Conservation (phyloP, 78 protist species). For the Acrasis kona region DNA sequence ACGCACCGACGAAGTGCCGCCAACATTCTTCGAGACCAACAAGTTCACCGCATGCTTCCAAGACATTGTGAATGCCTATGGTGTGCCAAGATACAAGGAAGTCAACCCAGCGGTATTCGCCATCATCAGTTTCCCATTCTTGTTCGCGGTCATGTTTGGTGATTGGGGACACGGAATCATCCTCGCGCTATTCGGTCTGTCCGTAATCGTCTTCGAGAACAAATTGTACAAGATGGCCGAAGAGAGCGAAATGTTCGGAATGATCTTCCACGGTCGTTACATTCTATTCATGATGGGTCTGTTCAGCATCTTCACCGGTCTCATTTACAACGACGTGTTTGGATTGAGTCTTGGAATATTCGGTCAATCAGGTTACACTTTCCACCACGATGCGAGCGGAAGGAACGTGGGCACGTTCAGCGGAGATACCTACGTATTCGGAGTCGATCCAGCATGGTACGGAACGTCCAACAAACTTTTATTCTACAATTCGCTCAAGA, state of each 20-base stretch:
- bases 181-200: conserved; percentile 48
- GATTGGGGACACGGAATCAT: conserved; percentile 98
- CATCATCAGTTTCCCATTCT: conserved; percentile 98
- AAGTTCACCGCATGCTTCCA: conserved; percentile 72
- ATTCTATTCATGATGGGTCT: conserved; percentile 91
- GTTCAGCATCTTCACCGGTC: conserved; percentile 91
- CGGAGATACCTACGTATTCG: conserved; percentile 58
- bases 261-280: conserved; percentile 93
- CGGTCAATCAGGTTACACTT: conserved; percentile 9
- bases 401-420: background rate
- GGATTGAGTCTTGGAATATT: conserved; percentile 39
- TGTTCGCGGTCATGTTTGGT: conserved; percentile 99
- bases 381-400: background rate
- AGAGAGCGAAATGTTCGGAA: conserved; percentile 58
- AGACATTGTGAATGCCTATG: conserved; percentile 90
- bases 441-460: conserved; percentile 80
- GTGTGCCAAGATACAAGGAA: conserved; percentile 91
- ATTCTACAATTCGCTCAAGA: conserved; percentile 95
- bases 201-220: conserved; percentile 25
- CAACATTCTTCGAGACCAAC: conserved; percentile 83
- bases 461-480: conserved; percentile 77
- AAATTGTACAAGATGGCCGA: background rate
- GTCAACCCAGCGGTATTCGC: conserved; percentile 75
- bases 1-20: conserved; percentile 61
- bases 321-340: conserved; percentile 95